Evolutionary conservation across 257 asterid species (phyloP).

Genomic region (Rubia yunnanensis): DNA sequence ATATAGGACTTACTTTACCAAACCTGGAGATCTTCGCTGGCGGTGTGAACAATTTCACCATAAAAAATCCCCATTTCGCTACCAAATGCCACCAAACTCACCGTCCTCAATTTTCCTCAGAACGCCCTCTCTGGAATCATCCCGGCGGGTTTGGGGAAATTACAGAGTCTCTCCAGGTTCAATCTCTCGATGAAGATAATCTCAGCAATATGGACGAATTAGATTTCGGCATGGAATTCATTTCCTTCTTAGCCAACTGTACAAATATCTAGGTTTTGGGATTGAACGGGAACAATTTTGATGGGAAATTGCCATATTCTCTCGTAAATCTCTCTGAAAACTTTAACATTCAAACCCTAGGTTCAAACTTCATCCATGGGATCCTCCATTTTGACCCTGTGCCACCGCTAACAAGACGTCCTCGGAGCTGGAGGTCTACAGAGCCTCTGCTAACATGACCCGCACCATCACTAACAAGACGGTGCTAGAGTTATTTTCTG

Average conservation of each 20-base stretch:
- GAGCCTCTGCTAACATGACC: too few species aligned
- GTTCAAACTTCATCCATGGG: constrained; percentile 15
- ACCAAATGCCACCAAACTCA: too few species aligned
- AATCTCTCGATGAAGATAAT: constrained; percentile 10
- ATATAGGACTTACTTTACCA: constrained; percentile 18
- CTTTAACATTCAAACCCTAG: constrained; percentile 6
- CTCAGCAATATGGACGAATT: constrained; percentile 13
- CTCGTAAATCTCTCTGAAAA: constrained; percentile 16
- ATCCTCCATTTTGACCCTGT: constrained; percentile 10
- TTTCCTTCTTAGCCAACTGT: constrained; percentile 20
- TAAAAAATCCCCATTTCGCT: constrained; percentile 22
- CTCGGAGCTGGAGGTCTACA: constrained; percentile 10
- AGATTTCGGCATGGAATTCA: too few species aligned
- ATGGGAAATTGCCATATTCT: constrained; percentile 16
- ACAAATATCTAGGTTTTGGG: constrained; percentile 15
- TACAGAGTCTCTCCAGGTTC: constrained; percentile 9
- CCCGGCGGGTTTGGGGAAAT: constrained; percentile 10
- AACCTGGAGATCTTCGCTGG: constrained; percentile 11
- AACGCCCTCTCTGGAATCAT: constrained; percentile 11
- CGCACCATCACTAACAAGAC: too few species aligned
- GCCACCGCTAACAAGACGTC: too few species aligned
- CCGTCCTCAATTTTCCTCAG: constrained; percentile 11
- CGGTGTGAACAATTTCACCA: constrained; percentile 16
- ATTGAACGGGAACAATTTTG: constrained; percentile 9
- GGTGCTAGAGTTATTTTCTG: too few species aligned